Evolutionary conservation across 2,329 filamentous ascomycete genomes (phyloP).

Genomic region (Penicillium occitanis): DNA sequence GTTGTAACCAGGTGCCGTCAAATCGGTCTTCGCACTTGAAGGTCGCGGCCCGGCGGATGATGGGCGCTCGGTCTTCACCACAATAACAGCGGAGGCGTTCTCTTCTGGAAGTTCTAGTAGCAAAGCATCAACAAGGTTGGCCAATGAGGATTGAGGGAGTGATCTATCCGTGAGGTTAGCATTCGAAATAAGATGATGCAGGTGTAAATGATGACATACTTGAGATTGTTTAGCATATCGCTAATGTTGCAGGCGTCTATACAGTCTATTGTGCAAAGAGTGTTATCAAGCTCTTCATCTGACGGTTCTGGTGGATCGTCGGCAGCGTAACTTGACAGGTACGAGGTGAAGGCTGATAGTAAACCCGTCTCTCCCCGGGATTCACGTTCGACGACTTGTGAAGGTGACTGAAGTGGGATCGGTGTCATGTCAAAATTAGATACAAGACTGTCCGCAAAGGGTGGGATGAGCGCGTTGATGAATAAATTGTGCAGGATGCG

Average conservation of each 20-base stretch:
- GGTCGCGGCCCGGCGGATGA: slow-evolving; percentile 58
- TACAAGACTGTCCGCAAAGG: slow-evolving; percentile 68
- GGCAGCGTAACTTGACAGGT: slow-evolving; percentile 97
- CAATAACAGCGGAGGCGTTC: slow-evolving; percentile 75
- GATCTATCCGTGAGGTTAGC: slow-evolving; percentile 47
- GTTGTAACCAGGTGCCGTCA: slow-evolving; percentile 69
- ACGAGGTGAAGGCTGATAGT: slow-evolving; percentile 91
- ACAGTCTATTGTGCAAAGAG: slow-evolving; percentile 89
- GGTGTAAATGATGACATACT: slow-evolving; percentile 48
- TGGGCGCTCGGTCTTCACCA: slow-evolving; percentile 81
- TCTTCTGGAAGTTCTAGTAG: slow-evolving; percentile 86
- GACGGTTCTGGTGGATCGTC: slow-evolving; percentile 97
- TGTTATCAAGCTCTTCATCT: slow-evolving; percentile 94
- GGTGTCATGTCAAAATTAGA: slow-evolving; percentile 69
- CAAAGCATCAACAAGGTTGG: slow-evolving; percentile 68
- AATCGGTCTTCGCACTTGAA: slow-evolving; percentile 58
- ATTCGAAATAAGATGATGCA: slow-evolving; percentile 21
- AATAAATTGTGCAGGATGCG: slow-evolving; percentile 95
- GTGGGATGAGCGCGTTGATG: slow-evolving; percentile 86
- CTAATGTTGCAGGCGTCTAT: slow-evolving; percentile 85
- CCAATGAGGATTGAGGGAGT: slow-evolving; percentile 60
- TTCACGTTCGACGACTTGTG: slow-evolving; percentile 87
- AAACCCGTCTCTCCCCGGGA: slow-evolving; percentile 78
- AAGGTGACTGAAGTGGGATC: slow-evolving; percentile 87
- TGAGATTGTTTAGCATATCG: slow-evolving; percentile 78